Evolutionary conservation across 2,329 filamentous ascomycete genomes (phyloP), one percentile per base, ranked within the genome.

Genomic region (Colletotrichum musicola): DNA sequence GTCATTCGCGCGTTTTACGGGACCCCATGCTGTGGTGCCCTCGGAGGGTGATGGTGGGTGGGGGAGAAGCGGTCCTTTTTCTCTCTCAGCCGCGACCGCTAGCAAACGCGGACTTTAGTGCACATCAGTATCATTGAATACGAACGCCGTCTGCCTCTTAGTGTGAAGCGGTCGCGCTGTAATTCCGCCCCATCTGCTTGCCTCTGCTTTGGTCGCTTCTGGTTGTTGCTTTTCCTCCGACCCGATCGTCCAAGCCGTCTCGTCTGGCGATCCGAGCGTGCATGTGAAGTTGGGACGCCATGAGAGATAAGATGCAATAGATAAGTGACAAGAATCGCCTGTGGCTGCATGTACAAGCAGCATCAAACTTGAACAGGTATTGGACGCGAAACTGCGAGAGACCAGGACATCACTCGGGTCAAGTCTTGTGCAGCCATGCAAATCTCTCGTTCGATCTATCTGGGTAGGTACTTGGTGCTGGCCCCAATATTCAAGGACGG

Each of bases 211-310:
- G 6, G 10, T 35, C 9, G 30, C 60, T 62, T 27, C 22, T 59
- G 6, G 14, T 65, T 60, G 54, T 65, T 68, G 54, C 65, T 68
- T 68, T 68, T 65, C 65, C 49, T 47, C 44, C 13, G 63, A 62
- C 50, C 63, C 14, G 38, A 42, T 50, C 55, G 40, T 65, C 60
- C 50, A 58, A 51, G 60, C 49, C 20, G 61, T 51, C 40, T 60
- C 61, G 40, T 25, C 22, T 30, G 40, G 38, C 42, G 6, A 54
- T 65, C 65, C 54, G 50, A 65, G 65, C 65, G 62, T 68, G 40
- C 61, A 68, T 59, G 9, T 9, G 30, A 35, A 64, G 46, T 64
- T 47, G 54, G 20, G 40, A 51, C 46, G 40, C 5, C 20, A 59
- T 64, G 9, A 16, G 13, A 51, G 38, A 64, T 58, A 56, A 64